Conservation (phyloP, 75 land plant species). For the Ceratopteris richardii region DNA sequence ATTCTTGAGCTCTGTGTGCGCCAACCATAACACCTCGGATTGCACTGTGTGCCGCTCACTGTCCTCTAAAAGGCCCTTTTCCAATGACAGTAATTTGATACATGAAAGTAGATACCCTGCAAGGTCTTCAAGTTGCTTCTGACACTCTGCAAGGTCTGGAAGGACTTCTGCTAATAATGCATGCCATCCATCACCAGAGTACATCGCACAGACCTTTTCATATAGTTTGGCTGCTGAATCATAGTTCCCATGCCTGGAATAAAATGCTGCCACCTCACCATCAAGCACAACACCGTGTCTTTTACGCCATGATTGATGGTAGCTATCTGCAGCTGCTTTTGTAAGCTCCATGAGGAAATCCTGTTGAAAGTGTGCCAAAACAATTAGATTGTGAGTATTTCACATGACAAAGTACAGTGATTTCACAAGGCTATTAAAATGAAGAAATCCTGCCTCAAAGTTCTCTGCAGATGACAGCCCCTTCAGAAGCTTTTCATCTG, state of each 20-base stretch:
- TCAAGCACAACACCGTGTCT: constrained; percentile 97
- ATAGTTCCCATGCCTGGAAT: constrained; percentile 53
- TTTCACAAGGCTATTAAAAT: too few species aligned
- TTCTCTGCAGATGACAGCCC: constrained; percentile 57
- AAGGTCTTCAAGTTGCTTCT: constrained; percentile 74
- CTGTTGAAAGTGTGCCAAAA: constrained; percentile 29
- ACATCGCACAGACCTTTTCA: constrained; percentile 98
- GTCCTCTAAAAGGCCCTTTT: constrained; percentile 44
- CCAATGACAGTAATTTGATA: constrained; percentile 80
- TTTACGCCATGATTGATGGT: constrained; percentile 96
- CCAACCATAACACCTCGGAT: constrained; percentile 76
- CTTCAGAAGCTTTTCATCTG: constrained; percentile 52
- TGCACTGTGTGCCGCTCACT: constrained; percentile 82
- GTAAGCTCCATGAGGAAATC: constrained; percentile 77
- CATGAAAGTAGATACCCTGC: constrained; percentile 93
- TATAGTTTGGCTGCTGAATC: constrained; percentile 91
- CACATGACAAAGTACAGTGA: too few species aligned
- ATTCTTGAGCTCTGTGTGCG: constrained; percentile 76
- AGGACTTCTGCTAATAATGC: constrained; percentile 84
- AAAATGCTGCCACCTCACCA: constrained; percentile 86
- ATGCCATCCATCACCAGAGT: constrained; percentile 94
- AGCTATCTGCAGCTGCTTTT: constrained; percentile 95
- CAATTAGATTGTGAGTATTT: too few species aligned
- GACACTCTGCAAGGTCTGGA: constrained; percentile 88
- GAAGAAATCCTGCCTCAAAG: constrained; percentile 90